These are phyloP conservation scores for Picea sitchensis DNA, from an alignment of 75 land plant genomes.

Conservation along the genomic window DNA sequence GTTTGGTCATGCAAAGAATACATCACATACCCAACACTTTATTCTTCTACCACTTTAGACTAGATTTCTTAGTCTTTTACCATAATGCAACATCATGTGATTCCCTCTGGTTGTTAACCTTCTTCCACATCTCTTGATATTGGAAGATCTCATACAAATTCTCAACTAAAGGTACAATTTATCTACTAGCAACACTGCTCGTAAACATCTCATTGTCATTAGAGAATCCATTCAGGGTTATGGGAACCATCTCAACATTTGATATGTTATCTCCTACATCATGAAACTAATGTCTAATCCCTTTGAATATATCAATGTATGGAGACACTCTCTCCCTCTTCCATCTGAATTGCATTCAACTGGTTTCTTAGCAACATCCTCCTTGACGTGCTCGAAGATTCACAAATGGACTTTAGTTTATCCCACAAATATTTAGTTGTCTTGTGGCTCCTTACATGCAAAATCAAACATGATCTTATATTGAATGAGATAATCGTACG, in stretches of 20 bases:
- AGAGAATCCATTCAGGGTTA: background rate
- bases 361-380: too few species aligned
- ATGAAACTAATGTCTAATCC: background rate
- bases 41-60: background rate
- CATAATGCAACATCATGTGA: background rate
- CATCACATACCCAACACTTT: too few species aligned
- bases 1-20: too few species aligned
- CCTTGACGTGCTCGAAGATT: too few species aligned
- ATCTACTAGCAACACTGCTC: background rate
- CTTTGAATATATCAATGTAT: too few species aligned
- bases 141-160: background rate
- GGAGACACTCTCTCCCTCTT: too few species aligned
- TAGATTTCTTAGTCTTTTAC: background rate
- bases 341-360: too few species aligned
- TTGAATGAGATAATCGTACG: too few species aligned
- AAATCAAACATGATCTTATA: too few species aligned
- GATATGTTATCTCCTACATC: background rate
- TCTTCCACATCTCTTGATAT: background rate
- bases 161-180: background rate
- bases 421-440: too few species aligned
- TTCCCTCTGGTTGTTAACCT: background rate
- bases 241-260: background rate
- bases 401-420: too few species aligned
- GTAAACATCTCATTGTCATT: background rate
- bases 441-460: too few species aligned